A percentile compares a stretch with the other conserved stretches of the same genome.
These are phyloP conservation scores for Peronospora destructor DNA, from an alignment of 352 stramenopile species.

Conservation along the genomic window DNA sequence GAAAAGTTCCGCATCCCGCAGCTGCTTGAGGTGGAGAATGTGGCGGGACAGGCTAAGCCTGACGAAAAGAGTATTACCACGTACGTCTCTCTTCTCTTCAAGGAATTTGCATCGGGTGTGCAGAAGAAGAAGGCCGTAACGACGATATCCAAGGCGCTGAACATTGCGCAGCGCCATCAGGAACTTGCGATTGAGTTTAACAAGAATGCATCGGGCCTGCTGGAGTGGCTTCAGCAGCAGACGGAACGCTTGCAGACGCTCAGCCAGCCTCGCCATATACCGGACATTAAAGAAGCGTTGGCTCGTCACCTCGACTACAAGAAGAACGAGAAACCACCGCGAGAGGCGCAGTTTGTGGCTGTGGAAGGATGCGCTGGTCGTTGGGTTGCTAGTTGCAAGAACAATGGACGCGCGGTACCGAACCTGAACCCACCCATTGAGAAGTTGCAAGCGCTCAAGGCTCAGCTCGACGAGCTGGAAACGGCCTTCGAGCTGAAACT, in stretches of 20 bases:
- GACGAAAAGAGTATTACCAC: constrained; percentile 91
- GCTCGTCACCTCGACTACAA: constrained; percentile 76
- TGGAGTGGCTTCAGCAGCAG: constrained; percentile 69
- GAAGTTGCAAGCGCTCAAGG: constrained; percentile 74
- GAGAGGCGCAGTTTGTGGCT: constrained; percentile 73
- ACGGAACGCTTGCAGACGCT: constrained; percentile 71
- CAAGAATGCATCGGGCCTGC: constrained; percentile 52
- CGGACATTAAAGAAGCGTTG: constrained; percentile 60
- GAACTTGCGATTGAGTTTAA: constrained; percentile 73
- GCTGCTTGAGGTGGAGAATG: constrained; percentile 81
- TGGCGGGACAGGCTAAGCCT: constrained; percentile 76
- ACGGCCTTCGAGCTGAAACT: constrained; percentile 68
- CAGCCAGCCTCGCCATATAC: constrained; percentile 56
- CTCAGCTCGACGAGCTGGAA: constrained; percentile 55
- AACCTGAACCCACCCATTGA: constrained; percentile 68
- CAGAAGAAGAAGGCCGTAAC: constrained; percentile 88
- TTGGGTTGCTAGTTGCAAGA: constrained; percentile 84
- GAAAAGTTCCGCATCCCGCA: constrained; percentile 85
- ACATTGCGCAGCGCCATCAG: constrained; percentile 85
- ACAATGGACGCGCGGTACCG: constrained; percentile 72
- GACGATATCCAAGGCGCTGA: constrained; percentile 87
- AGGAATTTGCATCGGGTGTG: constrained; percentile 85
- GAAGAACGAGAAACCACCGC: constrained; percentile 79
- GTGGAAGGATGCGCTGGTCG: constrained; percentile 73
- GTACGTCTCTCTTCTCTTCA: constrained; percentile 88